Evolutionary conservation across 2,329 filamentous ascomycete species (phyloP).

Genomic region (Microsporum canis): DNA sequence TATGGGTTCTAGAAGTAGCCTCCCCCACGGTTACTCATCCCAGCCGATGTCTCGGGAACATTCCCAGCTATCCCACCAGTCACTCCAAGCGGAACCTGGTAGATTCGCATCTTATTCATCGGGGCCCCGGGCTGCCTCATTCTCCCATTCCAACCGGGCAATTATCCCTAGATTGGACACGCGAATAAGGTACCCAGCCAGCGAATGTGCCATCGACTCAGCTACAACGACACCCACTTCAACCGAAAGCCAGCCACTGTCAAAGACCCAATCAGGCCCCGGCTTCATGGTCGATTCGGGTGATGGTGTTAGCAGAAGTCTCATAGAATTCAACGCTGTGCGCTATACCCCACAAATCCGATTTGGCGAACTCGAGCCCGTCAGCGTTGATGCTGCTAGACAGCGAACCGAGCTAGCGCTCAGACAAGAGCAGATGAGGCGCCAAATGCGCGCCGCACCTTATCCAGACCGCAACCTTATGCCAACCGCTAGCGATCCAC

Average conservation of each 20-base stretch:
- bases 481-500: slow-evolving; percentile 16
- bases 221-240: slow-evolving; percentile 10
- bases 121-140: slow-evolving; percentile 3
- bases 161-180: slow-evolving; percentile 6
- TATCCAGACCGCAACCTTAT: slow-evolving; percentile 20
- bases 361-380: slow-evolving; percentile 18
- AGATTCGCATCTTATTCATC: background rate
- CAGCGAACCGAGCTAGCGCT: slow-evolving; percentile 8
- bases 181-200: slow-evolving; percentile 3
- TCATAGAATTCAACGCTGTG: slow-evolving; percentile 12
- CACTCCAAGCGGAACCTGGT: slow-evolving; percentile 17
- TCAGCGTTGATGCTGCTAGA: slow-evolving; percentile 17
- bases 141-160: background rate
- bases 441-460: slow-evolving; percentile 7
- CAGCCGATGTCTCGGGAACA: slow-evolving; percentile 22
- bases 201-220: slow-evolving; percentile 10
- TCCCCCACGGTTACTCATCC: slow-evolving; percentile 20
- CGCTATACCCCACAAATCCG: slow-evolving; percentile 14
- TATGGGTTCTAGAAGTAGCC: slow-evolving; percentile 2
- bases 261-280: slow-evolving; percentile 18
- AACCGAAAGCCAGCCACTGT: slow-evolving; percentile 13
- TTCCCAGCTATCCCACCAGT: slow-evolving; percentile 19
- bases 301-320: slow-evolving; percentile 10
- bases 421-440: slow-evolving; percentile 6
- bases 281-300: slow-evolving; percentile 19